phyloP scores from a whole-genome alignment of 2,329 filamentous ascomycete species.

The Thelonectria discophora region DNA sequence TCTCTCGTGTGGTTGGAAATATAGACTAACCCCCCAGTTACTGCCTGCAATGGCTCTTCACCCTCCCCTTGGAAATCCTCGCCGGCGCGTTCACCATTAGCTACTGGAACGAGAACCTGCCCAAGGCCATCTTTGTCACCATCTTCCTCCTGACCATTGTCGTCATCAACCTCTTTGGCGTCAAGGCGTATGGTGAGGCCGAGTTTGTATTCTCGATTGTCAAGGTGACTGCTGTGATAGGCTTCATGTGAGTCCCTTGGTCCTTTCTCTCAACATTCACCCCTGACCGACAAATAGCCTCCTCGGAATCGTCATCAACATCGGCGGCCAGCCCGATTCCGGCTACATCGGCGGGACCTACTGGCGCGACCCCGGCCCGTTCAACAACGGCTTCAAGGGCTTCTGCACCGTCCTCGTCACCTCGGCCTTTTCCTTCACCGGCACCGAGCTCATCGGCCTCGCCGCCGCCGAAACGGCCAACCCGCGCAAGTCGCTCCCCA shows the following conservation, averaged over 20 bases:
- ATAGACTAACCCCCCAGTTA: conserved; percentile 63
- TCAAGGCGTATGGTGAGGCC: conserved; percentile 88
- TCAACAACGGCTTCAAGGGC: conserved; percentile 84
- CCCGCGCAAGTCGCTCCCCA: conserved; percentile 81
- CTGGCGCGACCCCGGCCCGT: conserved; percentile 82
- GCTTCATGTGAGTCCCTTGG: conserved; percentile 77
- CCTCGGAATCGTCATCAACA: conserved; percentile 85
- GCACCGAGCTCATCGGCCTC: conserved; percentile 79
- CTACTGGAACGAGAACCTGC: conserved; percentile 75
- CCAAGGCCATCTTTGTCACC: conserved; percentile 80
- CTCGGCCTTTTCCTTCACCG: conserved; percentile 78
- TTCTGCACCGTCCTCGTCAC: conserved; percentile 80
- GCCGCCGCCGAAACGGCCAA: conserved; percentile 81
- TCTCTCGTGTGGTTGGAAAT: fast-evolving
- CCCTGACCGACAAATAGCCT: conserved; percentile 60
- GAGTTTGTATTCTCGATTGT: conserved; percentile 88
- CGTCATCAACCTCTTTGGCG: conserved; percentile 84
- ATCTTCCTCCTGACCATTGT: conserved; percentile 82
- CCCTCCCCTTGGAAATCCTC: conserved; percentile 85
- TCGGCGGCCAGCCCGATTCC: conserved; percentile 75
- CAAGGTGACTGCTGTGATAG: conserved; percentile 86
- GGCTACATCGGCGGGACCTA: conserved; percentile 83
- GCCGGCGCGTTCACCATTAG: conserved; percentile 84
- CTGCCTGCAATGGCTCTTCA: conserved; percentile 85
- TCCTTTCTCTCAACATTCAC: neutral